Percentiles rank a stretch among this genome's conserved stretches.
These are phyloP conservation scores for Selenicereus undatus DNA, from an alignment of 148 eudicot genomes.

Conservation along the genomic window DNA sequence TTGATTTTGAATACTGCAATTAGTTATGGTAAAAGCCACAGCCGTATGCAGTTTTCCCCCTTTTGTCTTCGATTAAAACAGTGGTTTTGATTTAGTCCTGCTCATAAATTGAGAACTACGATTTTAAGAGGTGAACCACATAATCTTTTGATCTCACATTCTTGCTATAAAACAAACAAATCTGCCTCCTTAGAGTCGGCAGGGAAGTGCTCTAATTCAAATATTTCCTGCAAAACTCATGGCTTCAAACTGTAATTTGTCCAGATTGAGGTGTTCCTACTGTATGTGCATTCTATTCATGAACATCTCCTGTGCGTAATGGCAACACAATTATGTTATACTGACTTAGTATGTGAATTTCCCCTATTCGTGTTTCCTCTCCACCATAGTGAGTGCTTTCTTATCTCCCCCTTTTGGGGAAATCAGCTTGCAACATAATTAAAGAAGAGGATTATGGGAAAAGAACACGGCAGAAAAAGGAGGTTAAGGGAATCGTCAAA, in stretches of 20 bases:
- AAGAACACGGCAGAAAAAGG: neutral
- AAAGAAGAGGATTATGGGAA: neutral
- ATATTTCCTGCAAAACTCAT: no score
- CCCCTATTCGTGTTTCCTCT: neutral
- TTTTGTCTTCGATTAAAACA: no score
- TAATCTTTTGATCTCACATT: no score
- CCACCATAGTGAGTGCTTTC: constrained; percentile 25
- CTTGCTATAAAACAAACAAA: no score
- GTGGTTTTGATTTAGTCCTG: no score
- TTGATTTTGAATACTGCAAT: neutral
- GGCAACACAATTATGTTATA: neutral
- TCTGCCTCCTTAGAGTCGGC: neutral
- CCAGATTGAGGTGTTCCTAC: constrained; percentile 14
- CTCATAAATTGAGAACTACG: no score
- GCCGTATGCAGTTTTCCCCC: no score
- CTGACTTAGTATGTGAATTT: neutral
- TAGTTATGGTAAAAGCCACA: neutral
- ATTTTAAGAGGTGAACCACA: no score
- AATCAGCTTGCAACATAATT: neutral
- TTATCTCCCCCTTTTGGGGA: constrained; percentile 13
- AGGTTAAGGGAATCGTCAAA: neutral
- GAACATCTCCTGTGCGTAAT: neutral
- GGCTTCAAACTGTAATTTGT: neutral
- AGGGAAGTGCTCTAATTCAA: neutral
- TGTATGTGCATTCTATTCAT: no score